Percentiles rank a stretch among this genome's conserved stretches.
These are phyloP conservation scores for Penicillium hordei DNA, from an alignment of 2,329 filamentous ascomycete species.

Conservation along the genomic window DNA sequence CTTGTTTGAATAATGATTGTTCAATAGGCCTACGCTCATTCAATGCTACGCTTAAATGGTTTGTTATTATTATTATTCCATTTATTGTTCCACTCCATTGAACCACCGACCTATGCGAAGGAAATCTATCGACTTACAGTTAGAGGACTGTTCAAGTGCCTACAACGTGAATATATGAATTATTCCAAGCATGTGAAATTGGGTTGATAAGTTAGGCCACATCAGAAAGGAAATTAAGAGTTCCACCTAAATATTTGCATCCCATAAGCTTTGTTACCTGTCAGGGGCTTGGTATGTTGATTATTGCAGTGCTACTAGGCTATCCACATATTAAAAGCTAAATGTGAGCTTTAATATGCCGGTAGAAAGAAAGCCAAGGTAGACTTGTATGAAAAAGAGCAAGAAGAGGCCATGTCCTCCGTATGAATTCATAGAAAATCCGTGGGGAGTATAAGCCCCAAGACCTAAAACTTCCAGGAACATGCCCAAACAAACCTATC, in stretches of 20 bases:
- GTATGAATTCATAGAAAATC: not conserved
- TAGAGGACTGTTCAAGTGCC: not conserved
- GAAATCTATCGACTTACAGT: not conserved
- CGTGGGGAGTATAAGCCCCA: not conserved
- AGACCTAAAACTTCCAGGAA: not conserved
- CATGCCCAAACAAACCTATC: not conserved
- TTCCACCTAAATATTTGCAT: not conserved
- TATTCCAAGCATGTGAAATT: not conserved
- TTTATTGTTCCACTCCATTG: not conserved
- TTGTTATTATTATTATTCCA: not conserved
- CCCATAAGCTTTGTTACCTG: not conserved
- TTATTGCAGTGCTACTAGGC: not conserved
- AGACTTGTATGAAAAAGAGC: not conserved
- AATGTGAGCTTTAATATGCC: not conserved
- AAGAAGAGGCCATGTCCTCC: not conserved
- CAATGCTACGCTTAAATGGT: not conserved
- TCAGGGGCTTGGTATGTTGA: constrained; percentile 7
- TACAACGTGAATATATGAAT: not conserved
- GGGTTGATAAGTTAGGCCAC: no score
- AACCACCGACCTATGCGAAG: not conserved
- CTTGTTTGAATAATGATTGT: not conserved
- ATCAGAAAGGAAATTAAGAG: not conserved
- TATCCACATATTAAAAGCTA: not conserved
- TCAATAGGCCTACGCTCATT: not conserved
- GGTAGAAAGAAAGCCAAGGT: not conserved